Evolutionary conservation across 345 rosid genomes (phyloP), one percentile per base, ranked within the genome.

Genomic region (Bruguiera sexangula): DNA sequence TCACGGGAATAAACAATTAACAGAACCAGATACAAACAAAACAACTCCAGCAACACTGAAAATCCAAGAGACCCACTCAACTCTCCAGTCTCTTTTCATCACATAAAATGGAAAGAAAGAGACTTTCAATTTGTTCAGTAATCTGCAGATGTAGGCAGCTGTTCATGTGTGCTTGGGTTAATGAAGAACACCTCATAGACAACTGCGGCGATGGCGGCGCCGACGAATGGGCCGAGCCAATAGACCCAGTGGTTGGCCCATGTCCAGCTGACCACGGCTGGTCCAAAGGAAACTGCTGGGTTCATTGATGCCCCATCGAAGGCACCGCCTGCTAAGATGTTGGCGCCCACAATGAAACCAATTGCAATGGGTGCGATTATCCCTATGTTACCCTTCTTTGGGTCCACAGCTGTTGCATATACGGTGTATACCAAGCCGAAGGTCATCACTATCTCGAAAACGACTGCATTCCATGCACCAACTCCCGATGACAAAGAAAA

Each of bases 281-380:
- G 80, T 51, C 80, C 76, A 1, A 77, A 72, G 2, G 76, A 77
- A 21, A 77, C 76, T 2, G 71, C 76, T n/a, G 80, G 80, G 70
- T 77, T 72, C 76, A 77, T 77, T 55, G 80, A 77, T 18, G 76
- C 76, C 22, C 80, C 80, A 58, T 77, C 76, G 26, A 77, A 77
- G 7, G 80, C 80, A 58, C 80, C 80, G 8, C 80, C 80, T 4
- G 67, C 76, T 58, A 77, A 69, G 58, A 77, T 77, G 76, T 77
- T 77, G 19, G 80, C 80, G 19, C 76, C 80, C 62, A 72, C 76
- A 7, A 77, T 72, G 64, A 77, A 77, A 24, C 80, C 80, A 54
- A 72, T 77, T 27, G 80, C 76, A 24, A 77, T 50, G 6, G 73
- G 76, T 34, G 76, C 74, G 29, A 77, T 68, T 9, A 53, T 77